A percentile compares a stretch with the other conserved stretches of the same genome.
Conservation (phyloP, 768 basidiomycete genomes). For the Pleurotus ostreatus region DNA sequence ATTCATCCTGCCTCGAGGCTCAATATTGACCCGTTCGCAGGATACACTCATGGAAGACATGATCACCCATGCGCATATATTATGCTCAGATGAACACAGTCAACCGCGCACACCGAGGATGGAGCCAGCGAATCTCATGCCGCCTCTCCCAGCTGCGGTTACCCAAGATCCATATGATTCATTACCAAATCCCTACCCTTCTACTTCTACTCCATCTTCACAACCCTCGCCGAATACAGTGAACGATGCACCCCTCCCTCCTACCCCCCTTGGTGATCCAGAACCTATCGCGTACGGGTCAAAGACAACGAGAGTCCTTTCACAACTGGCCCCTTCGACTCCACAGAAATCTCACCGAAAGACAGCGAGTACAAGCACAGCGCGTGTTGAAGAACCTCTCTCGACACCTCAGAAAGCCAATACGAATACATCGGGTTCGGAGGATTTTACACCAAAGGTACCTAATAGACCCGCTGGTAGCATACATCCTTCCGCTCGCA, state of each 20-base stretch:
- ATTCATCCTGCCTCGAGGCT: background rate
- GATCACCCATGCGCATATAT: constrained; percentile 59
- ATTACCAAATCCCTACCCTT: constrained; percentile 1
- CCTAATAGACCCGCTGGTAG: constrained; percentile 67
- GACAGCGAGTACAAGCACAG: constrained; percentile 1
- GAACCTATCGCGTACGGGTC: constrained; percentile 65
- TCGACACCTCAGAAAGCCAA: constrained; percentile 23
- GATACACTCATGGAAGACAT: constrained; percentile 79
- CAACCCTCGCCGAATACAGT: constrained; percentile 31
- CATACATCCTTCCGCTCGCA: constrained; percentile 62
- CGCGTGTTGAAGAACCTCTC: constrained; percentile 5
- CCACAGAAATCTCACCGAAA: constrained; percentile 5
- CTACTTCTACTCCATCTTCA: background rate
- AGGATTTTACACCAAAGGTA: constrained; percentile 72
- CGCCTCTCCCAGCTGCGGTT: background rate
- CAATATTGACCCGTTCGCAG: constrained; percentile 12
- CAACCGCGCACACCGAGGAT: background rate
- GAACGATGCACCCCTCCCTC: constrained; percentile 63
- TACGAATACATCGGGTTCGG: constrained; percentile 13
- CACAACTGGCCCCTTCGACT: constrained; percentile 32
- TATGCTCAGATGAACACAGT: constrained; percentile 57
- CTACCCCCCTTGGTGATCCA: constrained; percentile 65
- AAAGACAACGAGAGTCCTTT: constrained; percentile 62
- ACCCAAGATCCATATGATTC: background rate
- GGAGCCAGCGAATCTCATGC: background rate